phyloP scores from a whole-genome alignment of 371 early-diverging fungal genomes.

The Mortierella sp. region DNA sequence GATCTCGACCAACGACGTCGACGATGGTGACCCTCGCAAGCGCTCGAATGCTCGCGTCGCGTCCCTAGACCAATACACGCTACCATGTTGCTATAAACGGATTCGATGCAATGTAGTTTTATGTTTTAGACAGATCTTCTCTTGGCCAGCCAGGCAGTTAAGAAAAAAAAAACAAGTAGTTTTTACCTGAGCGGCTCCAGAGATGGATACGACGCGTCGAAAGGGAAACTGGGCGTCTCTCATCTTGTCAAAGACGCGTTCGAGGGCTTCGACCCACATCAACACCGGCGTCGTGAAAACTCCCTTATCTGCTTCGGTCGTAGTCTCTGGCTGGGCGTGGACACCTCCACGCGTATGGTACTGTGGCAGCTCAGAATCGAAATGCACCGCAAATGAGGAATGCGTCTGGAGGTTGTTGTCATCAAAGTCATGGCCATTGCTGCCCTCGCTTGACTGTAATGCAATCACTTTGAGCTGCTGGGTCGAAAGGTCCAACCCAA shows the following conservation, averaged over 20 bases:
- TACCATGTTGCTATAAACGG: slow-evolving; percentile 82
- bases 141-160: neutral
- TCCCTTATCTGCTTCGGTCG: slow-evolving; percentile 12
- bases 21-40: slow-evolving; percentile 27
- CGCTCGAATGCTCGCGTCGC: slow-evolving; percentile 60
- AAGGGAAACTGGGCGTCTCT: slow-evolving; percentile 34
- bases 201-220: slow-evolving; percentile 66
- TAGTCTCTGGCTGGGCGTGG: neutral
- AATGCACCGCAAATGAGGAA: slow-evolving; percentile 37
- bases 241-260: slow-evolving; percentile 67
- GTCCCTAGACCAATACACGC: slow-evolving; percentile 78
- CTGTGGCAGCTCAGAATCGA: slow-evolving; percentile 36
- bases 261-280: slow-evolving; percentile 87
- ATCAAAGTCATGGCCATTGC: neutral
- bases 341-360: slow-evolving; percentile 52
- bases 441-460: slow-evolving; percentile 58
- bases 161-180: neutral
- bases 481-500: slow-evolving; percentile 84
- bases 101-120: no score
- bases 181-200: slow-evolving; percentile 81
- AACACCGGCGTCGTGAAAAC: slow-evolving; percentile 78
- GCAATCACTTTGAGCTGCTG: slow-evolving; percentile 83
- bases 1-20: slow-evolving; percentile 63
- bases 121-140: neutral
- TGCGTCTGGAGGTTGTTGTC: slow-evolving; percentile 22